Evolutionary conservation across 2,329 filamentous ascomycete species (phyloP).

Genomic region (Zymoseptoria pseudotritici): DNA sequence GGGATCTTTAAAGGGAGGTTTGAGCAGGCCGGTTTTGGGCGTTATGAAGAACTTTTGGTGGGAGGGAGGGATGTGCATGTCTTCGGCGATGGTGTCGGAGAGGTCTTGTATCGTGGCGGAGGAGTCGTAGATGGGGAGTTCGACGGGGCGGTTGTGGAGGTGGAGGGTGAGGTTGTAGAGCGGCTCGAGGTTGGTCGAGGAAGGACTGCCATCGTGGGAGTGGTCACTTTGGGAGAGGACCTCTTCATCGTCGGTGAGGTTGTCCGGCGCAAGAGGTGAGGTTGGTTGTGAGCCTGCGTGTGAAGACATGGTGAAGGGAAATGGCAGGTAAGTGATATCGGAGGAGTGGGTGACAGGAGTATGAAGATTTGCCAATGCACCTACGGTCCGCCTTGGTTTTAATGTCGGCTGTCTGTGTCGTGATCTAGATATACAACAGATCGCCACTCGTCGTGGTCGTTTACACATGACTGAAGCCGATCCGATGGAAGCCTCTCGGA

Average conservation of each 20-base stretch:
- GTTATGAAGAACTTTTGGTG: conserved; percentile 64
- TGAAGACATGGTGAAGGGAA: background rate
- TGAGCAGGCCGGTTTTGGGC: conserved; percentile 58
- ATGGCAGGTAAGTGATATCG: background rate
- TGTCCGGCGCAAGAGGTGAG: background rate
- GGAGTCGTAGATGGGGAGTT: conserved; percentile 38
- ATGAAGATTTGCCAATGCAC: background rate
- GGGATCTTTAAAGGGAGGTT: conserved; percentile 56
- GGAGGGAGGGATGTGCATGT: conserved; percentile 51
- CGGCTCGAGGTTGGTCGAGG: conserved; percentile 14
- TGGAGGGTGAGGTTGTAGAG: conserved; percentile 43
- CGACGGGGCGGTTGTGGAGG: conserved; percentile 47
- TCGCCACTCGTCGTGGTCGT: background rate
- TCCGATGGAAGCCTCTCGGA: background rate
- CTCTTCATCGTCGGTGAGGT: conserved; percentile 6
- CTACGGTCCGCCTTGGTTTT: background rate
- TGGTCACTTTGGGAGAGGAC: conserved; percentile 1
- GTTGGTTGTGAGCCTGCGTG: background rate
- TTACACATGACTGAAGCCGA: background rate
- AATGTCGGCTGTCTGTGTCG: background rate
- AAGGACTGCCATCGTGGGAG: conserved; percentile 9
- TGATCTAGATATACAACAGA: background rate
- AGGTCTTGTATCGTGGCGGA: conserved; percentile 52
- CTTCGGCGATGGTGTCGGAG: conserved; percentile 49
- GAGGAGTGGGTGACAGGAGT: background rate